Conservation (phyloP, 139 green algal genomes). For the Chlorella vulgaris region DNA sequence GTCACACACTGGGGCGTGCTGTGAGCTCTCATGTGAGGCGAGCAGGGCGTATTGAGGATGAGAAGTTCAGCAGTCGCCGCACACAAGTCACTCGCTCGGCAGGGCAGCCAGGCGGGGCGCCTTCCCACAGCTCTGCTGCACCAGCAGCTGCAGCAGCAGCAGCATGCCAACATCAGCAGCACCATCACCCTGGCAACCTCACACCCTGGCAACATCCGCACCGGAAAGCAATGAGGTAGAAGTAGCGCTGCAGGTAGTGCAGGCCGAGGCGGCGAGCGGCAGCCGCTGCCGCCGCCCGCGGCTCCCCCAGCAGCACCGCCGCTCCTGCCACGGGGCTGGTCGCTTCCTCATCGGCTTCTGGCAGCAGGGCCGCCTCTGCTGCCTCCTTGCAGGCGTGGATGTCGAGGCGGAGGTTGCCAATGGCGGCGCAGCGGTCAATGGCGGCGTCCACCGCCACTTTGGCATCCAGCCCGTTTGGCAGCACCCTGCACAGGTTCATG, state of each 20-base stretch:
- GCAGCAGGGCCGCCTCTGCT: constrained; percentile 9
- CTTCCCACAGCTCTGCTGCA: too few species aligned
- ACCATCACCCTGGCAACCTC: background rate
- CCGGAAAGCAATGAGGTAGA: constrained; percentile 83
- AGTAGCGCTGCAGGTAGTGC: constrained; percentile 94
- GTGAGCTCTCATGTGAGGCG: too few species aligned
- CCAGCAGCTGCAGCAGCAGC: too few species aligned
- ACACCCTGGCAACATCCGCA: constrained; percentile 30
- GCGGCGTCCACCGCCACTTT: constrained; percentile 81
- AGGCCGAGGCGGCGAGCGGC: constrained; percentile 81
- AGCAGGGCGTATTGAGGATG: too few species aligned
- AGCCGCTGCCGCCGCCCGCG: constrained; percentile 13
- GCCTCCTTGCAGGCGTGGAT: constrained; percentile 66
- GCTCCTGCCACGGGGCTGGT: constrained; percentile 21
- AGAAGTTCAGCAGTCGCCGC: too few species aligned
- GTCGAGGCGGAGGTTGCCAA: constrained; percentile 79
- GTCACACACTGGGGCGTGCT: too few species aligned
- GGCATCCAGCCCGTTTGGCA: constrained; percentile 71
- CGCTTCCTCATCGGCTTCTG: constrained; percentile 22
- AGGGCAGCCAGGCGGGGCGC: too few species aligned
- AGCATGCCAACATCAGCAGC: background rate
- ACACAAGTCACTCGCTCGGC: too few species aligned
- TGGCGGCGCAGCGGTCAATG: constrained; percentile 54
- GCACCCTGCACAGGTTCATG: constrained; percentile 69
- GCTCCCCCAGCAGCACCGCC: constrained; percentile 15